Evolutionary conservation across 2,329 filamentous ascomycete genomes (phyloP), one percentile per base, ranked within the genome.

Genomic region (Cercospora brassicicola): DNA sequence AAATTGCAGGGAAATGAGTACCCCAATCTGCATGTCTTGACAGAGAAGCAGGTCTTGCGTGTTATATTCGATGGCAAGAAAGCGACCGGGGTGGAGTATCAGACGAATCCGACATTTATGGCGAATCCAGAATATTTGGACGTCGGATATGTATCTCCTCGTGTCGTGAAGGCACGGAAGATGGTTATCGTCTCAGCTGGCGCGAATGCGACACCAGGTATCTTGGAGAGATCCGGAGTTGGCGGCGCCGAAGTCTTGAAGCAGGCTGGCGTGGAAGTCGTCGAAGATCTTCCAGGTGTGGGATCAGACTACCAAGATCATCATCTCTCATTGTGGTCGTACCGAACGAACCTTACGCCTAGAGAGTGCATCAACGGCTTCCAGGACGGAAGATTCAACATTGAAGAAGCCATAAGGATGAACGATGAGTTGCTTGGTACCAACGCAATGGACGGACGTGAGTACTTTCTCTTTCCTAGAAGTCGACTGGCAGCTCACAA

Each of bases 221-320:
- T 88, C 11, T 82, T 86, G 13, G 88, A 90, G 69, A 79, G 89
- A 3, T 89, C 87, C 0, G 88, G 88, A 0, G 82, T 90, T 26
- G 88, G 88, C 2, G 79, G 81, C 55, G 76, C 79, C 1, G 73
- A 79, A 0, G 71, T 85, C 6, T 77, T 86, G 1, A 81, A 88
- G 4, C 79, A 82, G 11, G 73, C 75, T 48, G 66, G 69, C 33
- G 57, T 72, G 10, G 69, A 73, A 0, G 66, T 73, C 15, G 62
- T 76, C 11, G 68, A 73, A 30, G 71, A 72, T 56, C 72, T 87
- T 31, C 67, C 70, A 0, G 69, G 68, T 33, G 75, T 78, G 1
- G 76, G 76, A 8, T 70, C 74, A 39, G 74, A 76, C 53, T 68
- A 78, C 26, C 75, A 76, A 59, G 76, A 78, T 51, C 76, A 77